Base-by-base conservation (phyloP, 2,329 filamentous ascomycete species). In the Didymellaceae sp. region DNA sequence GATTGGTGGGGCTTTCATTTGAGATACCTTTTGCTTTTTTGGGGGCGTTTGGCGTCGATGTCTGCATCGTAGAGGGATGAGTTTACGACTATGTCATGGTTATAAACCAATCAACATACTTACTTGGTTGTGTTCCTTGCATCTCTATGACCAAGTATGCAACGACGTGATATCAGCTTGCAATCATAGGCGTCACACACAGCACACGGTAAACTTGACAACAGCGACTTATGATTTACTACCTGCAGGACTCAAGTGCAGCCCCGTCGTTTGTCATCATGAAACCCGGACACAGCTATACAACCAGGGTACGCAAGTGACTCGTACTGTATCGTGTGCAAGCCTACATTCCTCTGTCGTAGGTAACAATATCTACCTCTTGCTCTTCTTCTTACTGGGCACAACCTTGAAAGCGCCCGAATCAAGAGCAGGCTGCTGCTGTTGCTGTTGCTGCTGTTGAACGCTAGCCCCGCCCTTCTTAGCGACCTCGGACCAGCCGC, bases 401-500 rank as follows among this genome's bases (percentile, higher is more conserved):
- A 97, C 93, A 44, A 97, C 90, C 80, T 94, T 94, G 78, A 97
- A 97, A 40, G 84, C 84, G 8, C 87, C 82, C 18, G 80, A 83
- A 33, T 75, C 70, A 38, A 73, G 70, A 39, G 74, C 66, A 33
- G 44, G 54, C 25, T 58, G 56, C 55, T 67, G 66, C 62, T 61
- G 60, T 52, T 68, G 54, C 21, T 58, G 57, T 53, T 67, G 66
- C 63, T 62, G 68, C 62, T 58, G 58, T 45, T 72, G 70, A 71
- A 70, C 62, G 64, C 67, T 40, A 76, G 78, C 18, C 84, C 88
- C 81, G 91, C 89, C 88, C 81, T 97, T 97, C 86, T 97, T 97
- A 1, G 94, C 94, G 43, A 99, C 94, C 76, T 97, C 94, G 63
- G 83, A 96, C 94, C 94, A 99, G 16, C 93, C 93, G 46, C 89